Percentiles rank a stretch among this genome's conserved stretches.
Conservation (phyloP, 129 eudicot genomes). For the Calendula officinalis region DNA sequence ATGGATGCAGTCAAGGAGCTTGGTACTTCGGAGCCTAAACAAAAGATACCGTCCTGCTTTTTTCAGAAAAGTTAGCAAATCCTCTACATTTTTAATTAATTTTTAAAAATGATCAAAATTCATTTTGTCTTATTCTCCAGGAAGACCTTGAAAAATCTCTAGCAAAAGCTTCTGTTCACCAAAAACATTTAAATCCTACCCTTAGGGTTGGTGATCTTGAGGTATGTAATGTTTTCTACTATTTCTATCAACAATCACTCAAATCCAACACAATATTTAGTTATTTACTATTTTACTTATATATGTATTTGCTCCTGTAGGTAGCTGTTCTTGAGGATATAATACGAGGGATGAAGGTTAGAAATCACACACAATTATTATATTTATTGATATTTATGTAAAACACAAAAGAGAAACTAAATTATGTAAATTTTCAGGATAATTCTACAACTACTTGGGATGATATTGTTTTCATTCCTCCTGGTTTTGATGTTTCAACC, state of each 20-base stretch:
- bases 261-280: neutral
- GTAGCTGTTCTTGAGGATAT: constrained; percentile 89
- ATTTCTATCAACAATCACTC: neutral
- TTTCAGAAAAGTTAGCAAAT: constrained; percentile 80
- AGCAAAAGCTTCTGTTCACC: constrained; percentile 59
- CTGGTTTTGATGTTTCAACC: constrained; percentile 77
- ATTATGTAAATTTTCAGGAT: constrained; percentile 46
- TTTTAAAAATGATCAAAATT: neutral
- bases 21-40: constrained; percentile 58
- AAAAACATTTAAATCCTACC: constrained; percentile 53
- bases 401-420: too few species aligned
- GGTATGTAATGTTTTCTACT: constrained; percentile 36
- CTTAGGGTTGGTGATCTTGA: constrained; percentile 63
- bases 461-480: constrained; percentile 95
- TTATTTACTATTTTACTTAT: too few species aligned
- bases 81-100: neutral
- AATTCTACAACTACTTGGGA: constrained; percentile 54
- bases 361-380: constrained; percentile 20
- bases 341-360: constrained; percentile 84
- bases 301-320: constrained; percentile 31
- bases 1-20: constrained; percentile 73
- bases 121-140: constrained; percentile 32
- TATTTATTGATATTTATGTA: neutral
- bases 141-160: constrained; percentile 88
- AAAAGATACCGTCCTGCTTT: constrained; percentile 80